These are phyloP conservation scores for Stramenopiles sp. DNA, from an alignment of 352 stramenopile genomes.

Conservation along the genomic window DNA sequence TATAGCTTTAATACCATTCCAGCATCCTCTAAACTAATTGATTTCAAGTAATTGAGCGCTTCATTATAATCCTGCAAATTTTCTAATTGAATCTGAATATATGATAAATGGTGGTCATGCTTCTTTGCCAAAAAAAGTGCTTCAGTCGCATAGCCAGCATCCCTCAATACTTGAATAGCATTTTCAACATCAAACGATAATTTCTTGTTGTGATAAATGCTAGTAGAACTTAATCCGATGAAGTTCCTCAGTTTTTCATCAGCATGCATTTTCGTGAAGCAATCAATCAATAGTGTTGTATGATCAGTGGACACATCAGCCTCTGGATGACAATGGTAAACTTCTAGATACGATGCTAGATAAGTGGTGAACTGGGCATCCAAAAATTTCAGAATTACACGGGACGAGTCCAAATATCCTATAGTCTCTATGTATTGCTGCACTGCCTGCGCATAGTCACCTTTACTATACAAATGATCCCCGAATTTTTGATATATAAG, in stretches of 20 bases:
- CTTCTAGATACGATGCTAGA: slow-evolving; percentile 85
- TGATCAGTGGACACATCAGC: too few relatives aligned
- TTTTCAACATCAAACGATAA: slow-evolving; percentile 70
- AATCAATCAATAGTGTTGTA: too few relatives aligned
- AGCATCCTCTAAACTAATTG: slow-evolving; percentile 18
- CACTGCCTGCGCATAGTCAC: slow-evolving; percentile 79
- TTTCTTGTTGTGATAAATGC: too few relatives aligned
- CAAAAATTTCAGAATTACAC: slow-evolving; percentile 91
- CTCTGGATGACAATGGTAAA: too few relatives aligned
- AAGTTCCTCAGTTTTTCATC: slow-evolving; percentile 7
- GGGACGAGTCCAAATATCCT: slow-evolving; percentile 82
- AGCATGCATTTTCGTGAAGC: slow-evolving; percentile 57
- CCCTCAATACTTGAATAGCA: slow-evolving; percentile 68
- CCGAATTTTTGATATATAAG: slow-evolving; percentile 89
- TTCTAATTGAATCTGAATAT: slow-evolving; percentile 71
- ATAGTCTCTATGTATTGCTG: slow-evolving; percentile 92
- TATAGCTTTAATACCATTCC: slow-evolving; percentile 61
- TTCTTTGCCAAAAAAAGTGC: slow-evolving; percentile 64
- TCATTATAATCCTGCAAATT: slow-evolving; percentile 60
- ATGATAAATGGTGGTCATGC: slow-evolving; percentile 65
- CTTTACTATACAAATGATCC: slow-evolving; percentile 92
- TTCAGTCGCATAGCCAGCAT: slow-evolving; percentile 62
- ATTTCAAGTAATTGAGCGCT: slow-evolving; percentile 64
- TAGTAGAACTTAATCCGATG: too few relatives aligned
- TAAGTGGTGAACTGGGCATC: slow-evolving; percentile 89